Evolutionary conservation across 352 stramenopile genomes (phyloP), one percentile per base, ranked within the genome.

Genomic region (Phytophthora rubi): DNA sequence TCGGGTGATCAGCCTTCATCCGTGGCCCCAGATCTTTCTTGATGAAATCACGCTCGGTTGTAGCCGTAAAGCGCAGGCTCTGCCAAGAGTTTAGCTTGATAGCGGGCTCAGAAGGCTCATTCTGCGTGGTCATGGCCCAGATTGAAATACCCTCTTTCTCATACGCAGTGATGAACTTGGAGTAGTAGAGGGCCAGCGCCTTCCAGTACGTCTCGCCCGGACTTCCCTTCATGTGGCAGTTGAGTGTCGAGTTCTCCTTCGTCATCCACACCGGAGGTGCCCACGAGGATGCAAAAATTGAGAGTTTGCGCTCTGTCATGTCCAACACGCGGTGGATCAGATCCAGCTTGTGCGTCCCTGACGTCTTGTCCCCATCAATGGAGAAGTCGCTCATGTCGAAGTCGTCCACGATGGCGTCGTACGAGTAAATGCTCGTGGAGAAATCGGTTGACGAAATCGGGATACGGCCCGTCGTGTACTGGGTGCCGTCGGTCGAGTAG

Each of bases 391-490:
- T 66, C 79, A 86, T 79, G n/a, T 66, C 62, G 18, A 84, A 59
- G 59, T 86, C 76, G 33, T 70, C 76, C 12, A 63, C 73, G 1
- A 67, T 71, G 30, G 58, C 63, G 42, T 86, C 69, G 65, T 86
- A 84, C 44, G 73, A 86, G 62, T 82, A 86, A 30, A 86, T 53
- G 49, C 45, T 79, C 23, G 75, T 78, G 49, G 88, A 96, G 66
- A 96, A 96, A 65, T 97, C 89, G 47, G 77, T 90, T 28, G 80
- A 89, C 18, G 73, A 82, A 58, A 96, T 94, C n/a, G 82, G 86
- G 35, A 96, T 78, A 13, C 89, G 79, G 2, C 82, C 89, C 28
- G 90, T 71, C 21, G 72, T 85, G 73, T 96, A 95, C 62, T 83
- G 70, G 33, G 93, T 75, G 4, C 89, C 89, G 5, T 70, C 71